A percentile compares a stretch with the other conserved stretches of the same genome.
Conservation (phyloP, 176 grass and related monocot genomes). For the Aegilops longissima region DNA sequence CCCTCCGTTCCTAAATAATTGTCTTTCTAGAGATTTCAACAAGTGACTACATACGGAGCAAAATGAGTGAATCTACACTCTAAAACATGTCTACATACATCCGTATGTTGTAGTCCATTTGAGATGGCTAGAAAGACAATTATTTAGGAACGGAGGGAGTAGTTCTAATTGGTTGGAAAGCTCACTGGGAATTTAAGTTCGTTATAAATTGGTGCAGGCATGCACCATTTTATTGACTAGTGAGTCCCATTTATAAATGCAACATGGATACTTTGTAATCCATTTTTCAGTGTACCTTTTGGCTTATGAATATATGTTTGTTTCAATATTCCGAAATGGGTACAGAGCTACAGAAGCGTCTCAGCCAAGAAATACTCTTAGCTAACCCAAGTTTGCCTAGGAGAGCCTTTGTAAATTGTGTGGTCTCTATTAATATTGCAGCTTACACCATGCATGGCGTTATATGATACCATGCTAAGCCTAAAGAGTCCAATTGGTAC, state of each 20-base stretch:
- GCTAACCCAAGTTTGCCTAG: neutral
- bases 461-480: slow-evolving; percentile 95
- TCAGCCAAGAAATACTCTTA: neutral
- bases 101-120: too few relatives aligned
- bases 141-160: too few relatives aligned
- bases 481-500: slow-evolving; percentile 74
- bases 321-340: neutral
- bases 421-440: slow-evolving; percentile 37
- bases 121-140: too few relatives aligned
- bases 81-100: too few relatives aligned
- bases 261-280: neutral
- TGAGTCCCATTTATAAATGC: neutral
- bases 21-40: too few relatives aligned
- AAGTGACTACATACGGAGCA: too few relatives aligned
- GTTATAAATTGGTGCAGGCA: neutral
- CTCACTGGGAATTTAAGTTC: neutral
- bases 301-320: neutral
- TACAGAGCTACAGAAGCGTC: neutral
- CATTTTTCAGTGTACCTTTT: neutral
- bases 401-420: neutral
- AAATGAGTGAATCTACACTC: too few relatives aligned
- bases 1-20: too few relatives aligned
- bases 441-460: slow-evolving; percentile 86
- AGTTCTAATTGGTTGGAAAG: neutral
- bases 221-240: neutral